Evolutionary conservation across 306 rosid species (phyloP).

Genomic region (Oxytropis ochrocephala): DNA sequence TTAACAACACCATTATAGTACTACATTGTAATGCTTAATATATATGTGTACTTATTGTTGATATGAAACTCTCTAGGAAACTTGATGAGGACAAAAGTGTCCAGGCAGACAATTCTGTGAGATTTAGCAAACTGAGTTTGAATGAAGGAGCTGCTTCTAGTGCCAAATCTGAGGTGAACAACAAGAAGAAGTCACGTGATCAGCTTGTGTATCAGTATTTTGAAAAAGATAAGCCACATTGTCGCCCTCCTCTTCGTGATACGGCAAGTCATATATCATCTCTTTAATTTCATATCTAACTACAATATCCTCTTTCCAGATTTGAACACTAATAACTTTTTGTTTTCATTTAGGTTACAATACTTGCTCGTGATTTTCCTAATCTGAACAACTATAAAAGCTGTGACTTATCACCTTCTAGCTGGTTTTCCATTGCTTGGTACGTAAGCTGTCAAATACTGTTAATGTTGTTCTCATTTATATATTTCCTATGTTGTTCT

Average conservation of each 20-base stretch:
- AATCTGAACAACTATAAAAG: slow-evolving; percentile 36
- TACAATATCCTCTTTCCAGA: not conserved
- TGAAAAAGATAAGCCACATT: slow-evolving; percentile 43
- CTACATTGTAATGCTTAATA: not conserved
- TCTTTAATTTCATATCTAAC: not conserved
- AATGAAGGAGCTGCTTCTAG: slow-evolving; percentile 26
- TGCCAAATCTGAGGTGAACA: no score
- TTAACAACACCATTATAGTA: not conserved
- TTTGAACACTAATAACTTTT: slow-evolving; percentile 5
- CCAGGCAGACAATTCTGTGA: not conserved
- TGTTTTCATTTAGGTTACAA: slow-evolving; percentile 25
- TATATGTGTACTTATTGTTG: not conserved
- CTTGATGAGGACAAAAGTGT: not conserved
- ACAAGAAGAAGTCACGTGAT: slow-evolving; percentile 21
- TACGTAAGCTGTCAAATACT: slow-evolving; percentile 1
- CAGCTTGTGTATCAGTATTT: slow-evolving; percentile 37
- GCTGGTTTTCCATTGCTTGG: slow-evolving; percentile 77
- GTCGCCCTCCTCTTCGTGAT: slow-evolving; percentile 46
- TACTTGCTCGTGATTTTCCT: slow-evolving; percentile 47
- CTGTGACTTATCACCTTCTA: slow-evolving; percentile 42
- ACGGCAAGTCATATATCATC: slow-evolving; percentile 45
- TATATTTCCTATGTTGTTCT: not conserved
- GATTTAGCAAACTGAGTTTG: slow-evolving; percentile 29
- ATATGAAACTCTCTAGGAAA: slow-evolving; percentile 25
- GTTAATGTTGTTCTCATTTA: not conserved